Evolutionary conservation across 306 rosid genomes (phyloP).

Genomic region (Fragaria iinumae): DNA sequence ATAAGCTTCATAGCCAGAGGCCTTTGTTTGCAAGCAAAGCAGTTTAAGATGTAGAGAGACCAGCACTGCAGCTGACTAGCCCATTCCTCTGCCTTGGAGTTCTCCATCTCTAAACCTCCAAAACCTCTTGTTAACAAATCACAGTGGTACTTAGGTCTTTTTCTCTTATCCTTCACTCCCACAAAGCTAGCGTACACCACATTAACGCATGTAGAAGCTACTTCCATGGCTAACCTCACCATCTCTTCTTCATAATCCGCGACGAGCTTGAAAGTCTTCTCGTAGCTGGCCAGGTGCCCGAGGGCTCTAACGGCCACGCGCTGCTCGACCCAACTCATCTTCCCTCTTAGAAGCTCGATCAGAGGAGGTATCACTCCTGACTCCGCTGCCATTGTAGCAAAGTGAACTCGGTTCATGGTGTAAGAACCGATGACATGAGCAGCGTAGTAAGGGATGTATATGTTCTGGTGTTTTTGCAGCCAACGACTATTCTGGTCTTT

Average conservation of each 20-base stretch:
- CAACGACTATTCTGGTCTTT: slow-evolving; percentile 33
- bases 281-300: slow-evolving; percentile 76
- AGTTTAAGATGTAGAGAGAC: slow-evolving; percentile 64
- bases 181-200: slow-evolving; percentile 47
- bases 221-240: slow-evolving; percentile 43
- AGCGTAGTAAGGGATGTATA: slow-evolving; percentile 78
- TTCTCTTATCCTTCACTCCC: slow-evolving; percentile 29
- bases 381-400: slow-evolving; percentile 55
- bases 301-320: slow-evolving; percentile 71
- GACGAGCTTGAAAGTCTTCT: slow-evolving; percentile 50
- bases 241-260: slow-evolving; percentile 42
- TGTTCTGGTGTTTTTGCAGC: slow-evolving; percentile 62
- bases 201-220: slow-evolving; percentile 58
- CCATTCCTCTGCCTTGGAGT: slow-evolving; percentile 81
- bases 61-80: slow-evolving; percentile 76
- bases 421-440: slow-evolving; percentile 86
- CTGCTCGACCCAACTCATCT: slow-evolving; percentile 75
- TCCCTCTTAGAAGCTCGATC: slow-evolving; percentile 59
- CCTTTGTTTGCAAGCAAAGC: slow-evolving; percentile 70
- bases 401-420: slow-evolving; percentile 64
- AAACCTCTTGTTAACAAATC: slow-evolving; percentile 71
- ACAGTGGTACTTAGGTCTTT: slow-evolving; percentile 51
- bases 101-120: slow-evolving; percentile 69
- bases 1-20: slow-evolving; percentile 48
- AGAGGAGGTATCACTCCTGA: slow-evolving; percentile 66